Evolutionary conservation across 2,329 filamentous ascomycete genomes (phyloP).

Genomic region (Talaromyces verruculosus): DNA sequence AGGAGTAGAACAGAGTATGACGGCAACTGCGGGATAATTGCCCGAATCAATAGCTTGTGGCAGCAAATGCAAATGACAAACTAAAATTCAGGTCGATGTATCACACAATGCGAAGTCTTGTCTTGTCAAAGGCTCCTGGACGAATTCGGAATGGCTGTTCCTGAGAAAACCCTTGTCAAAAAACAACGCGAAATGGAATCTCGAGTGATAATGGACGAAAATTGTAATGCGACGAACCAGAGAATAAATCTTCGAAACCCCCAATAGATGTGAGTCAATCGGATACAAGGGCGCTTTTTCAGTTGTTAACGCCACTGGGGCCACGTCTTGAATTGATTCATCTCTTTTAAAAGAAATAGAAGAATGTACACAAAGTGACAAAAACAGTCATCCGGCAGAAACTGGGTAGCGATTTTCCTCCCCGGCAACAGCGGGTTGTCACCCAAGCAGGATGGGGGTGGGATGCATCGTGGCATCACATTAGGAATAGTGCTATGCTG

Average conservation of each 20-base stretch:
- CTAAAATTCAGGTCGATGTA: slow-evolving; percentile 15
- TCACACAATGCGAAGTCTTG: slow-evolving; percentile 8
- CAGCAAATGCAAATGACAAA: slow-evolving; percentile 18
- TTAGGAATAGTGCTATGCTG: slow-evolving; percentile 9
- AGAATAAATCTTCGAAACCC: slow-evolving; percentile 23
- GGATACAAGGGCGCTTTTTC: slow-evolving; percentile 36
- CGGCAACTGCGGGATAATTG: slow-evolving; percentile 17
- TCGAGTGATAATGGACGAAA: slow-evolving; percentile 30
- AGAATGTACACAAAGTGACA: slow-evolving; percentile 10
- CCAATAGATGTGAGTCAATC: slow-evolving; percentile 26
- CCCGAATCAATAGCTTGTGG: slow-evolving; percentile 10
- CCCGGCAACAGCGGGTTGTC: slow-evolving; percentile 20
- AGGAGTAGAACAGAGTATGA: slow-evolving; percentile 12
- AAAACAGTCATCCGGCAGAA: slow-evolving; percentile 8
- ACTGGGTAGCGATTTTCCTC: slow-evolving; percentile 15
- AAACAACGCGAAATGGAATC: slow-evolving; percentile 22
- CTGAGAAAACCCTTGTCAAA: slow-evolving; percentile 3
- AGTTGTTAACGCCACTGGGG: slow-evolving; percentile 37
- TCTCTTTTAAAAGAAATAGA: slow-evolving; percentile 19
- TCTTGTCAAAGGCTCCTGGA: neutral
- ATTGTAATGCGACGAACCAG: slow-evolving; percentile 32
- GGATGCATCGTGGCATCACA: slow-evolving; percentile 15
- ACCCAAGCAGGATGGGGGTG: slow-evolving; percentile 12
- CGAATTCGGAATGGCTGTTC: slow-evolving; percentile 17
- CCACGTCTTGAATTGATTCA: slow-evolving; percentile 43